phyloP scores from a whole-genome alignment of 163 green algal genomes.

The Chlamydomonas reinhardtii region DNA sequence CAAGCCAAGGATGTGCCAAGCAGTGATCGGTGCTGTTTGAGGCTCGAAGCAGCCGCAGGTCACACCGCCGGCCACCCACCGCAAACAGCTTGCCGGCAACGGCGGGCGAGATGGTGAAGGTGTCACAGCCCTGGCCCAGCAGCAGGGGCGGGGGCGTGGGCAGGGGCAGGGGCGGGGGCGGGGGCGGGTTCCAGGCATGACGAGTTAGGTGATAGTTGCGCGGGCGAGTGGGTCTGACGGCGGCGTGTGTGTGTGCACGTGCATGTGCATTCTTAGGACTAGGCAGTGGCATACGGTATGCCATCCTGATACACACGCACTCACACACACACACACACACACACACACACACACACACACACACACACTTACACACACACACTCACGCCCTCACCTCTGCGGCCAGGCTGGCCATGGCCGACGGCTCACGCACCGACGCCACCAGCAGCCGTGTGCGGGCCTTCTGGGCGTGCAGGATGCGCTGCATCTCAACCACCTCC shows the following conservation, averaged over 20 bases:
- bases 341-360: too few relatives aligned
- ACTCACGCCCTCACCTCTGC: constrained; percentile 53
- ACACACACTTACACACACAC: background rate
- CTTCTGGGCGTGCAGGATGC: constrained; percentile 58
- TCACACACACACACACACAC: too few relatives aligned
- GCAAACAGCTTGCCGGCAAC: constrained; percentile 77
- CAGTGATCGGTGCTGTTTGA: too few relatives aligned
- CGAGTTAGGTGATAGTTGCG: too few relatives aligned
- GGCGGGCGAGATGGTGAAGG: constrained; percentile 86
- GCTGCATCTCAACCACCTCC: constrained; percentile 75
- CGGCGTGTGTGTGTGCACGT: too few relatives aligned
- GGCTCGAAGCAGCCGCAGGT: too few relatives aligned
- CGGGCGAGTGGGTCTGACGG: too few relatives aligned
- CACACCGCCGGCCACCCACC: constrained; percentile 27
- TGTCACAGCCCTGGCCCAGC: constrained; percentile 76
- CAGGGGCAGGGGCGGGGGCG: background rate
- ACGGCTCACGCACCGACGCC: constrained; percentile 72
- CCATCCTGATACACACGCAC: background rate
- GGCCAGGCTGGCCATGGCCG: constrained; percentile 77
- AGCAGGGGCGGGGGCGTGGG: too few relatives aligned
- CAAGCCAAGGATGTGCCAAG: too few relatives aligned
- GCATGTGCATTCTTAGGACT: too few relatives aligned
- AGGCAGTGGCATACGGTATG: too few relatives aligned
- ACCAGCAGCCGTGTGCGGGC: constrained; percentile 82
- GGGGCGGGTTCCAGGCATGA: too few relatives aligned